Conservation (phyloP, 192 early-diverging fungal species). For the Ambispora gerdemannii region DNA sequence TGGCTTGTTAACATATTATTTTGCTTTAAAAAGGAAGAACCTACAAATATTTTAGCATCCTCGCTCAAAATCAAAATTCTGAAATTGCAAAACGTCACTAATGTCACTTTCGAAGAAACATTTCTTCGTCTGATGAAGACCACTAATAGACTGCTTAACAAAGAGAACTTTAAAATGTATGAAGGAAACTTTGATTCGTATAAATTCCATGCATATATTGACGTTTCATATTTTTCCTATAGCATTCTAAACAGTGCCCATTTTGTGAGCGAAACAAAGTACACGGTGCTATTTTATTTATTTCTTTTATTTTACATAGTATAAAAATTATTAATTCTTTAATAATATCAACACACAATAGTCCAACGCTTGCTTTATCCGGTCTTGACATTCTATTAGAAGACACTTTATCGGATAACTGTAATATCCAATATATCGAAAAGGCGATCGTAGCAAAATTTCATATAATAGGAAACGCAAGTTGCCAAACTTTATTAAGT, state of each 20-base stretch:
- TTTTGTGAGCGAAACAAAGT: conserved; percentile 11
- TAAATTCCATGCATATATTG: not conserved
- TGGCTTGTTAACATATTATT: not conserved
- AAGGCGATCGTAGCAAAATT: conserved; percentile 27
- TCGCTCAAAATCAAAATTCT: conserved; percentile 26
- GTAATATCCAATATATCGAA: conserved; percentile 22
- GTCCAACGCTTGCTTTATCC: not conserved
- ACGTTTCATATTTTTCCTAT: not conserved
- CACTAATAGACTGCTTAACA: conserved; percentile 13
- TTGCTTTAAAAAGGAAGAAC: conserved; percentile 9
- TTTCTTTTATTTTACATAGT: too few relatives aligned
- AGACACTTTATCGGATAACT: conserved; percentile 10
- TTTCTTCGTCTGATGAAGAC: conserved; percentile 6
- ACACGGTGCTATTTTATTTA: too few relatives aligned
- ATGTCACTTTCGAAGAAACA: conserved; percentile 1
- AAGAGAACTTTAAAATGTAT: conserved; percentile 27
- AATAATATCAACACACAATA: too few relatives aligned
- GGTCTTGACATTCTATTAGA: conserved; percentile 27
- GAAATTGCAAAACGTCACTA: conserved; percentile 1
- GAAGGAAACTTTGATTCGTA: not conserved
- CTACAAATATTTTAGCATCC: conserved; percentile 9
- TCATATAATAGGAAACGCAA: conserved; percentile 27
- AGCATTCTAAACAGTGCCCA: conserved; percentile 19
- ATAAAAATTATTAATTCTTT: too few relatives aligned
- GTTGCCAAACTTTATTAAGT: not conserved